Base-by-base conservation (phyloP, 495 filamentous ascomycete species). In the Aspergillus ostianus region DNA sequence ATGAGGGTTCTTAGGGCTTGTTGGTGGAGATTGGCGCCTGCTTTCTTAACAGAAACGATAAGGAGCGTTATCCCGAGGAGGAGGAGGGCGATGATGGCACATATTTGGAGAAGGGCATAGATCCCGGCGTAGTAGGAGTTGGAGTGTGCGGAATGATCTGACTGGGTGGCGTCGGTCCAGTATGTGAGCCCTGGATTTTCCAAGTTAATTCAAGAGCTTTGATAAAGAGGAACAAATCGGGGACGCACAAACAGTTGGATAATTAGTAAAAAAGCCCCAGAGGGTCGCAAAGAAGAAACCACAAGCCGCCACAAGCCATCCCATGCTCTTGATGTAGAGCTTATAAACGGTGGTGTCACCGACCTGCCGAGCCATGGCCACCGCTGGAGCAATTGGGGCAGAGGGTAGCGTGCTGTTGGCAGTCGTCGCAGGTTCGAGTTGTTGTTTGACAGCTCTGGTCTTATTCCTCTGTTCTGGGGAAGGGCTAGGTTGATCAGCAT, bases 241-340 rank as follows among this genome's bases (percentile, higher is more conserved):
- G 8, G 29, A 30, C 29, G 29, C 29, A 30, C 76, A 77, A 17
- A 77, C 64, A 7, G 61, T 72, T 23, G 68, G 59, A 44, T 67
- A 78, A 58, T 75, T 77, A 12, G 52, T 66, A 52, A 70, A 71
- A 56, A 76, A 70, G 19, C 73, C 68, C 59, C 61, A 70, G 21
- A 66, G 56, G 10, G 51, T 20, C 19, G 59, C 68, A 26, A 64
- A 66, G 26, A 72, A 45, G 4, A 72, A 10, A 21, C 61, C 51
- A 23, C 21, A 59, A 13, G 50, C 59, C 7, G 56, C 56, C 45
- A 59, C 15, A 26, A 53, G 21, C 46, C 44, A 51, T 15, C 74
- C 74, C 57, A 78, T 73, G 53, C 70, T 74, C 36, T 71, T 71
- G 12, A 75, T 47, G 51, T 74, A 79, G n/a, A 69, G 61, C 20